These are phyloP conservation scores for Trichosanthes truncata DNA, from an alignment of 306 rosid genomes.

Conservation along the genomic window DNA sequence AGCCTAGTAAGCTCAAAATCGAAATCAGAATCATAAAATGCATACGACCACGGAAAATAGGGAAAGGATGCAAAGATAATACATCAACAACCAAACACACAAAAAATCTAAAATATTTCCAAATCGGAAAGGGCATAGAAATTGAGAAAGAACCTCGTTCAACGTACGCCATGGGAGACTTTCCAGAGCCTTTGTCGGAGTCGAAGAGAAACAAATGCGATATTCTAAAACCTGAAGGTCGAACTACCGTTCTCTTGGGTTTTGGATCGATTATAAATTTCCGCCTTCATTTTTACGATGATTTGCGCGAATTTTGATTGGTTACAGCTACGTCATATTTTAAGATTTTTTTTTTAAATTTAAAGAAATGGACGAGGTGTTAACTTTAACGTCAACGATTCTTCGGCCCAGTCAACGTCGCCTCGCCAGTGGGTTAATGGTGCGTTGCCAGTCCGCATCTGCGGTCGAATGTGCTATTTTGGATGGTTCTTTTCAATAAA, in stretches of 20 bases:
- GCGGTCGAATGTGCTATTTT: no score
- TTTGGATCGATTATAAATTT: background rate
- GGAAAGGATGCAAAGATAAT: background rate
- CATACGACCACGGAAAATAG: background rate
- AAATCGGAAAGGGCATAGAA: background rate
- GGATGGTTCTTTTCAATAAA: no score
- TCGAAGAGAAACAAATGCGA: background rate
- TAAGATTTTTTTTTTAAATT: background rate
- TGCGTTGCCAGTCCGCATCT: no score
- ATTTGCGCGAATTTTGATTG: background rate
- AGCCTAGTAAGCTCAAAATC: background rate
- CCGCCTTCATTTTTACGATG: background rate
- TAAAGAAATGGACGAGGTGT: background rate
- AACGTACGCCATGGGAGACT: conserved; percentile 34
- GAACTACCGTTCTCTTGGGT: background rate
- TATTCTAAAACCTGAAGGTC: background rate
- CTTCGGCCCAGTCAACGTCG: no score
- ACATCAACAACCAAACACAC: background rate
- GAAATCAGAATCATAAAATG: background rate
- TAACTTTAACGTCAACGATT: no score
- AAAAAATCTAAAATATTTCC: background rate
- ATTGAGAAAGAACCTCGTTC: conserved; percentile 30
- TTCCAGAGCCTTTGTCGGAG: conserved; percentile 13
- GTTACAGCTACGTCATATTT: background rate
- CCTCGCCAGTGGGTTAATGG: no score